Evolutionary conservation across 768 basidiomycete genomes (phyloP).

Genomic region (Rhodosporidiobolus odoratus): DNA sequence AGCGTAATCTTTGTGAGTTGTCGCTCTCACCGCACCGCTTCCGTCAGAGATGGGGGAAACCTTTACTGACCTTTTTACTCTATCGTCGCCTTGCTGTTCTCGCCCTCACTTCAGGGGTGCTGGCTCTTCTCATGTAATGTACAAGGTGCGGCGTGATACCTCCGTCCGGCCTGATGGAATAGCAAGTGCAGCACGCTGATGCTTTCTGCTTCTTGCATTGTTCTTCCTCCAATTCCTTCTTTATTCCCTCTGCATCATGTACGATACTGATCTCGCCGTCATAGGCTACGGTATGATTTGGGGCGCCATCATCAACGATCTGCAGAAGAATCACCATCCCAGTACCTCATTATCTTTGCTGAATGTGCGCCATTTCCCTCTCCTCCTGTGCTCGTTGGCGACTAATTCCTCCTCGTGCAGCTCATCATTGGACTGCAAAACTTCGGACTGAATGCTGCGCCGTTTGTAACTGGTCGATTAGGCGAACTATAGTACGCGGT

Average conservation of each 20-base stretch:
- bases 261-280: neutral
- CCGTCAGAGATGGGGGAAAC: neutral
- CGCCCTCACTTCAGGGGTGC: conserved; percentile 7
- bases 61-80: neutral
- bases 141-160: neutral
- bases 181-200: neutral
- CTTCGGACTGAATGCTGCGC: conserved; percentile 10
- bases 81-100: neutral
- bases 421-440: neutral
- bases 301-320: neutral
- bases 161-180: too few species aligned
- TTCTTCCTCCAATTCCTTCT: neutral
- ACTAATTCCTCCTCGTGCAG: neutral
- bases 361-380: neutral
- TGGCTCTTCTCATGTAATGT: conserved; percentile 15
- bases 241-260: neutral
- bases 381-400: neutral
- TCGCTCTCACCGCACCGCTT: neutral
- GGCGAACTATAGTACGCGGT: conserved; percentile 19
- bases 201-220: neutral
- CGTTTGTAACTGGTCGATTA: conserved; percentile 15
- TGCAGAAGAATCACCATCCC: neutral
- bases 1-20: conserved; percentile 27
- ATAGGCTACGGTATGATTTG: neutral
- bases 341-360: neutral